phyloP scores from a whole-genome alignment of 257 asterid genomes.

The Solanum corneliomulleri region DNA sequence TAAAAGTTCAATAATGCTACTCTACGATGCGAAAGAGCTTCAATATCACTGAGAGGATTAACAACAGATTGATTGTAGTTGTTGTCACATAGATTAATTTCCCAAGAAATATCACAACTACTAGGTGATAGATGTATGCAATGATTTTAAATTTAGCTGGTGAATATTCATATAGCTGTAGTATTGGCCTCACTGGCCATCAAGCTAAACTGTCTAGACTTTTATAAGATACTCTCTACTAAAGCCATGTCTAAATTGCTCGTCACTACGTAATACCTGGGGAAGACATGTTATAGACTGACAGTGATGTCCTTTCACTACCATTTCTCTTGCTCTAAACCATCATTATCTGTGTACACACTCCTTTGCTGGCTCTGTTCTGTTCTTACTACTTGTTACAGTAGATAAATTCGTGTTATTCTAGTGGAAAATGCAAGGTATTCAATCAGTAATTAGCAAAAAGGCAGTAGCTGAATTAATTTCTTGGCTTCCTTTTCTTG shows the following conservation, averaged over 20 bases:
- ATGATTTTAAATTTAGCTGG: neutral
- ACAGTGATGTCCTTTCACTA: neutral
- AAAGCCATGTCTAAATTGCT: neutral
- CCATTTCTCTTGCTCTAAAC: neutral
- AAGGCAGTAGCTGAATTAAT: neutral
- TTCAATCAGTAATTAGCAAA: neutral
- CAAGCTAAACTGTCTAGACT: neutral
- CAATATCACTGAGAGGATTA: neutral
- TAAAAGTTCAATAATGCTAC: neutral
- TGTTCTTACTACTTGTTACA: neutral
- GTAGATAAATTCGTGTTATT: neutral
- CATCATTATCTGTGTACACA: neutral
- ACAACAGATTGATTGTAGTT: neutral
- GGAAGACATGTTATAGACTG: neutral
- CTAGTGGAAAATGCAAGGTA: neutral
- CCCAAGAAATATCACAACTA: neutral
- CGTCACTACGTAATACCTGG: neutral
- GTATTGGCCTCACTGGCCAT: neutral
- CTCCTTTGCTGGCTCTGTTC: neutral
- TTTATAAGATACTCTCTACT: neutral
- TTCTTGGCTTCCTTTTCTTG: neutral
- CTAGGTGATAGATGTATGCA: neutral
- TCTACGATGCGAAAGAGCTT: neutral
- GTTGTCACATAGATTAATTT: neutral
- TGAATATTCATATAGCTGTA: neutral